Conservation (phyloP, 352 stramenopile genomes). For the Phytophthora sansomeana region DNA sequence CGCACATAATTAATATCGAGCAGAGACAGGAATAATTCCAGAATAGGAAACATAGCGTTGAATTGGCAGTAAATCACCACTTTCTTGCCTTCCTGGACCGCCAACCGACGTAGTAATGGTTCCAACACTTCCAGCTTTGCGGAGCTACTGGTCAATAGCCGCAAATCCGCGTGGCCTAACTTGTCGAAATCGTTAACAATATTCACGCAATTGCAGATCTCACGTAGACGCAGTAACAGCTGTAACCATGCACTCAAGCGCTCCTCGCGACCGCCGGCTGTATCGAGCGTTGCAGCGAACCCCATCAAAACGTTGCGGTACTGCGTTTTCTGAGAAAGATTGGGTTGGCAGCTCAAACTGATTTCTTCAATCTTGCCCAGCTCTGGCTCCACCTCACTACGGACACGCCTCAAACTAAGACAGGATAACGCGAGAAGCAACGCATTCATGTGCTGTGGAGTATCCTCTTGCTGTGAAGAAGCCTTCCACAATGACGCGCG, state of each 20-base stretch:
- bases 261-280: slow-evolving; percentile 50
- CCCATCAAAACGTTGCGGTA: slow-evolving; percentile 69
- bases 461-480: slow-evolving; percentile 36
- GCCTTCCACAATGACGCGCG: slow-evolving; percentile 56
- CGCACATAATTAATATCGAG: slow-evolving; percentile 72
- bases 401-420: slow-evolving; percentile 69
- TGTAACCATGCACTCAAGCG: slow-evolving; percentile 70
- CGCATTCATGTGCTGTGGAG: slow-evolving; percentile 44
- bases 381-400: slow-evolving; percentile 79
- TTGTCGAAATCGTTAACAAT: slow-evolving; percentile 82
- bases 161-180: slow-evolving; percentile 71
- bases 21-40: slow-evolving; percentile 76
- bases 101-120: slow-evolving; percentile 61
- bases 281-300: slow-evolving; percentile 60
- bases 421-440: slow-evolving; percentile 65
- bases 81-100: slow-evolving; percentile 65
- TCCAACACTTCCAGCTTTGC: slow-evolving; percentile 68
- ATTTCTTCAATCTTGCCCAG: slow-evolving; percentile 86
- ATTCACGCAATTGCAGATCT: slow-evolving; percentile 87
- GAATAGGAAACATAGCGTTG: slow-evolving; percentile 70
- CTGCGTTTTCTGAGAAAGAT: slow-evolving; percentile 61
- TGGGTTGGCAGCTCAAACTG: slow-evolving; percentile 71
- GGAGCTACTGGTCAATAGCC: slow-evolving; percentile 63
- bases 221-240: slow-evolving; percentile 68
- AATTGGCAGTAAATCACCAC: slow-evolving; percentile 86